Base-by-base conservation (phyloP, 139 green algal genomes). In the Raphidocelis subcapitata region DNA sequence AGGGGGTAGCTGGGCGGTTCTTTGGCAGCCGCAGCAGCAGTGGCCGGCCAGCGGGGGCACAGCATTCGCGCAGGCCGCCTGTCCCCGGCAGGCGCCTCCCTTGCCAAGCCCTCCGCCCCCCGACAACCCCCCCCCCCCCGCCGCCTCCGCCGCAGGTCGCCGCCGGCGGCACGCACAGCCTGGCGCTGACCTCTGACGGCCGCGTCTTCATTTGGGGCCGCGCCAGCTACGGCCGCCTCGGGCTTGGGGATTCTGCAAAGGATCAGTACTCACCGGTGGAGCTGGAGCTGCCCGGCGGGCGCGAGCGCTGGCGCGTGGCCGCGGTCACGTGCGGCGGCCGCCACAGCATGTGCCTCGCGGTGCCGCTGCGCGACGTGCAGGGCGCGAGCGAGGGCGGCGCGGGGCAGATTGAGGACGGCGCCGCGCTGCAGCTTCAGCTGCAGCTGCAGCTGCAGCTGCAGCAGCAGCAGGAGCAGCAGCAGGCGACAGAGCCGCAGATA, bases 131-230 rank as follows among this genome's bases (percentile, higher is more conserved):
- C n/a, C n/a, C n/a, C n/a, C n/a, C n/a, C n/a, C n/a, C n/a, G n/a
- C n/a, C n/a, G n/a, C n/a, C n/a, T n/a, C n/a, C n/a, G n/a, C n/a
- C n/a, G 26, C 84, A 95, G 81, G 85, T 82, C 14, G 76, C 79
- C 15, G 90, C 85, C 61, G 92, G 92, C 15, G 90, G 91, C 59
- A 92, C 84, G 1, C 91, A 96, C 81, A 91, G 86, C 3, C 52
- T 87, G 59, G 82, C 80, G 31, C 81, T 95, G 21, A 92, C 90
- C 0, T 74, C 68, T 10, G 67, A 85, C 36, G 90, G 87, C 2
- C 82, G 83, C 47, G 84, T 94, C 69, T 97, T 94, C 76, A 82
- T 87, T 37, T 97, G 90, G 89, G 92, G 92, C n/a, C 78, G 90
- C 0, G 89, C 81, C 65, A 86, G 80, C 28, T 94, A 88, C 82